Evolutionary conservation across 2,329 filamentous ascomycete species (phyloP), one percentile per base, ranked within the genome.

Genomic region (Neoscytalidium dimidiatum): DNA sequence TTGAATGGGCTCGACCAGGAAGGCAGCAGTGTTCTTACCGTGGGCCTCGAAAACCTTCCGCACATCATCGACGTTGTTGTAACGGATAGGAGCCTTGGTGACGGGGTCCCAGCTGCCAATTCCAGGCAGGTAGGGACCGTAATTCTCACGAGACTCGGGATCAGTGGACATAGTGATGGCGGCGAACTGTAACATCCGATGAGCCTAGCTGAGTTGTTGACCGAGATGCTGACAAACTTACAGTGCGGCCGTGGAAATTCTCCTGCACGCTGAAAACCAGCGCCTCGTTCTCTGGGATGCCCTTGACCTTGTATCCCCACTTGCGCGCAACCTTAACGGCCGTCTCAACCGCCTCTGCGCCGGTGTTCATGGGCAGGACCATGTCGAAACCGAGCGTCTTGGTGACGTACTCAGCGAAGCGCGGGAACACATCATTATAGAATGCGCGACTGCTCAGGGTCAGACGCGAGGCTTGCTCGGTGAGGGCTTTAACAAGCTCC

Each of bases 321-420:
- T 98, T 98, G 70, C 94, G 86, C 66, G 94, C 94, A 80, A 98
- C 89, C 85, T 98, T 98, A 81, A 98, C 89, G 13, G 91, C 94
- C 0, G 94, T 97, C 85, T 98, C 94, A 38, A 97, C 93, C 8
- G 94, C 94, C 81, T 98, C 94, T 23, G 94, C 94, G 66, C 94
- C 94, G 1, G 94, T 98, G 83, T 97, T 97, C 94, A 98, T 97
- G 69, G 94, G 94, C 78, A 98, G 81, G 35, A 97, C 92, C 94
- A 97, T 97, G 79, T 98, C 94, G 77, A 96, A 98, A 67, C 92
- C 93, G 77, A 97, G 97, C 76, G 92, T 89, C 70, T 87, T 81
- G 71, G 92, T 94, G 68, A 97, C 90, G 81, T 95, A 97, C 80
- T 97, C 90, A 6, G 94, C 94, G 84, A 96, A 98, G 69, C 90